A percentile compares a stretch with the other conserved stretches of the same genome.
These are phyloP conservation scores for Ilyonectria sp. DNA, from an alignment of 2,329 filamentous ascomycete species.

Conservation along the genomic window DNA sequence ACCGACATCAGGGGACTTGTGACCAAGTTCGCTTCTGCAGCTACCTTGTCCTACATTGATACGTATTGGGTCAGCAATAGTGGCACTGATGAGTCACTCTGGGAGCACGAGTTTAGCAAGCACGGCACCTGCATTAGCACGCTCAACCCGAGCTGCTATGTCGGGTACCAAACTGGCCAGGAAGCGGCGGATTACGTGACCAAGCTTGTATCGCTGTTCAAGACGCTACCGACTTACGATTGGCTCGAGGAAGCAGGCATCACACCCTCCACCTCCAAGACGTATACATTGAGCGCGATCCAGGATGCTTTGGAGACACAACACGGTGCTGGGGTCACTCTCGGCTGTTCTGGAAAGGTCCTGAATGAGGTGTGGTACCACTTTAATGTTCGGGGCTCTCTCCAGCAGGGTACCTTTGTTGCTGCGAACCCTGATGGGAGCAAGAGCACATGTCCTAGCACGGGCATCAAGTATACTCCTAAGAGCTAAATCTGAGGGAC, in stretches of 20 bases:
- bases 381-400: conserved; percentile 72
- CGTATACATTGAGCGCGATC: conserved; percentile 73
- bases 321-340: conserved; percentile 69
- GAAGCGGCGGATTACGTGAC: conserved; percentile 81
- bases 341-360: conserved; percentile 67
- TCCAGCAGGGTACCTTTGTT: conserved; percentile 74
- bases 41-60: conserved; percentile 76
- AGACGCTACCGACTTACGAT: conserved; percentile 75
- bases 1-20: conserved; percentile 77
- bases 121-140: conserved; percentile 84
- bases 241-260: conserved; percentile 74
- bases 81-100: conserved; percentile 76
- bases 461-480: conserved; percentile 49
- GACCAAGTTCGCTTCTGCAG: conserved; percentile 63
- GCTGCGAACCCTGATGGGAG: conserved; percentile 69
- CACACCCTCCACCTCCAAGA: conserved; percentile 65
- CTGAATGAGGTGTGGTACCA: conserved; percentile 74
- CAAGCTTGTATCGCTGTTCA: conserved; percentile 76
- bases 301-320: conserved; percentile 69
- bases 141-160: conserved; percentile 77
- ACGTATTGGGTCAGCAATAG: conserved; percentile 80
- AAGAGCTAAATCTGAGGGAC: conserved; percentile 30
- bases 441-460: conserved; percentile 69
- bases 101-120: conserved; percentile 83
- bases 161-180: conserved; percentile 70